Base-by-base conservation (phyloP, 495 filamentous ascomycete genomes). In the Penicillium bovifimosum region DNA sequence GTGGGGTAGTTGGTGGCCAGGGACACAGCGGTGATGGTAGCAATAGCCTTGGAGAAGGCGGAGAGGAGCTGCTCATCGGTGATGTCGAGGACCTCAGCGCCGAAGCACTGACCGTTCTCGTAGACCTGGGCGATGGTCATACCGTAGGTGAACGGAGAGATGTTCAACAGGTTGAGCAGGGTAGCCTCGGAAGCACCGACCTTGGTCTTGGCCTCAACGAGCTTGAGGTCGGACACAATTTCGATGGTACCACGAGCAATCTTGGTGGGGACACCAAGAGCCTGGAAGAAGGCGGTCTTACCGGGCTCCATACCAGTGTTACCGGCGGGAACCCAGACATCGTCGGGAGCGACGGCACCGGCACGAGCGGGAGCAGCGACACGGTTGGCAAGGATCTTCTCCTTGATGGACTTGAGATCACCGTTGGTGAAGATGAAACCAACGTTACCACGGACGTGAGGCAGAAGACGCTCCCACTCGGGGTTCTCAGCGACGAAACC, bases 201-300 rank as follows among this genome's bases (percentile, higher is more conserved):
- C 80, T 96, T 96, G 79, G 34, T 78, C 51, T 86, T 86, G 55
- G 88, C 84, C 79, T 96, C 90, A 76, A 96, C 86, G 65, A 99
- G 86, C 87, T 96, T 97, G 67, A 99, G 80, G 67, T 99, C 93
- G 64, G 86, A 83, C 48, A 91, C 96, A 74, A 99, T 99, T 91
- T 99, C 93, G 73, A 99, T 97, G 79, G 93, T 99, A 91, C 93
- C 93, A 95, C 93, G 95, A 66, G 93, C 93, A 77, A 99, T 99
- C 88, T 99, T 99, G 80, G 93, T 99, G 70, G 93, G 93, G 75
- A 99, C 90, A 88, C 93, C 93, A 73, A 99, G 95, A 69, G 93
- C 93, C 83, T 99, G 93, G 90, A 99, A 99, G 91, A 99, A 99
- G 63, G 93, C 96, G 63, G 93, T 99, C 86, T 99, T 99, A 77